Evolutionary conservation across 1,284 basidiomycete genomes (phyloP), one percentile per base, ranked within the genome.

Genomic region (Irpex sp.): DNA sequence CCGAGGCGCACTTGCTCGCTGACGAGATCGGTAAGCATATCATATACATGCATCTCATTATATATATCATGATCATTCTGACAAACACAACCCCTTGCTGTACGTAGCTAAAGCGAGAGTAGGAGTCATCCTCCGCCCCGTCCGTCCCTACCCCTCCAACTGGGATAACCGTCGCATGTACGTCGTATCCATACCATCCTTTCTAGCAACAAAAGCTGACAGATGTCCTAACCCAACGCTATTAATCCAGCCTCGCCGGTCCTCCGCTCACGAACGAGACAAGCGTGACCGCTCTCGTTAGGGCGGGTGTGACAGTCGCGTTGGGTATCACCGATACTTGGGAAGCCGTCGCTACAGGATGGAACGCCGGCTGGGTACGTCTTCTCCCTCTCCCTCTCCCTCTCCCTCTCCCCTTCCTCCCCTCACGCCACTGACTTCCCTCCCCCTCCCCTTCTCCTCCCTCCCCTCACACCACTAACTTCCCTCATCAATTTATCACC

Each of bases 1-100:
- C 84, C 0, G 94, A 96, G 75, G 84, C 91, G 4, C 84, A 92
- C 74, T 76, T 91, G 39, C 74, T 96, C 51, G 93, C 93, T 0
- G 74, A 84, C 50, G 87, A 95, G 66, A 85, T 97, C 47, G 84
- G 89, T 74, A 33, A 51, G 71, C 59, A 1, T 17, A 35, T 7
- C 11, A 36, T 8, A 11, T 13, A 13, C 21, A 33, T 33, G 9
- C 21, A 11, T 9, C 8, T 9, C 2, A 26, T 13, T 51, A 2
- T 15, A 37, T 43, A 39, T 66, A 76, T n/a, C 76, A 83, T 47
- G 70, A 83, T 13, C 31, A 43, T 55, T 55, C 13, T n/a, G 15
- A n/a, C n/a, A n/a, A n/a, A n/a, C n/a, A n/a, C n/a, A n/a, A n/a
- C n/a, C n/a, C n/a, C n/a, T n/a, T n/a, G n/a, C n/a, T n/a, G n/a